phyloP scores from a whole-genome alignment of 1,139 yeast genomes.

The Zygoascus sp. region DNA sequence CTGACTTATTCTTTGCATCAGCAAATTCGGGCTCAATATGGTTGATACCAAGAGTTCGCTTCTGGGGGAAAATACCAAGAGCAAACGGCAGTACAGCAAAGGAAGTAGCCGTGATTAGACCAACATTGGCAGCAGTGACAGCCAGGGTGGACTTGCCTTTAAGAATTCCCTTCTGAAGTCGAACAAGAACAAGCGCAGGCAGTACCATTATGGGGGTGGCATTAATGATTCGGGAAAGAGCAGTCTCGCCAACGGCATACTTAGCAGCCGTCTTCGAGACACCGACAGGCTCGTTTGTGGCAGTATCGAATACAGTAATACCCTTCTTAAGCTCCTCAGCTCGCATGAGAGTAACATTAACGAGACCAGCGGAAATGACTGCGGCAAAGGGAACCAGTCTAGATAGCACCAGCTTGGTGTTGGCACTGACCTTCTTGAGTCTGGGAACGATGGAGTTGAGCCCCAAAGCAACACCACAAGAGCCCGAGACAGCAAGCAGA shows the following conservation, averaged over 20 bases:
- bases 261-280: slow-evolving; percentile 80
- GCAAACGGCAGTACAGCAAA: slow-evolving; percentile 91
- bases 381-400: slow-evolving; percentile 97
- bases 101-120: slow-evolving; percentile 78
- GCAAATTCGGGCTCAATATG: slow-evolving; percentile 63
- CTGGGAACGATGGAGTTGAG: slow-evolving; percentile 83
- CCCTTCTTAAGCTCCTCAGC: slow-evolving; percentile 91
- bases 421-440: slow-evolving; percentile 60
- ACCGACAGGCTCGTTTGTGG: slow-evolving; percentile 54
- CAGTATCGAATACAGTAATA: slow-evolving; percentile 64
- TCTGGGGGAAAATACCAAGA: slow-evolving; percentile 90
- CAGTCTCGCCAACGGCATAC: slow-evolving; percentile 95
- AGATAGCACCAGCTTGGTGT: slow-evolving; percentile 64
- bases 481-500: slow-evolving; percentile 84
- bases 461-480: slow-evolving; percentile 93
- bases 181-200: slow-evolving; percentile 80
- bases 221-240: slow-evolving; percentile 87
- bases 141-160: slow-evolving; percentile 47
- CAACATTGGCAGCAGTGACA: slow-evolving; percentile 71
- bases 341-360: slow-evolving; percentile 92
- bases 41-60: slow-evolving; percentile 54
- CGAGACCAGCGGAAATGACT: slow-evolving; percentile 92
- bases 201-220: slow-evolving; percentile 97
- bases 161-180: slow-evolving; percentile 64
- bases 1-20: slow-evolving; percentile 56